Conservation (phyloP, 2,329 filamentous ascomycete genomes). For the Sporothrix dimorphospora region DNA sequence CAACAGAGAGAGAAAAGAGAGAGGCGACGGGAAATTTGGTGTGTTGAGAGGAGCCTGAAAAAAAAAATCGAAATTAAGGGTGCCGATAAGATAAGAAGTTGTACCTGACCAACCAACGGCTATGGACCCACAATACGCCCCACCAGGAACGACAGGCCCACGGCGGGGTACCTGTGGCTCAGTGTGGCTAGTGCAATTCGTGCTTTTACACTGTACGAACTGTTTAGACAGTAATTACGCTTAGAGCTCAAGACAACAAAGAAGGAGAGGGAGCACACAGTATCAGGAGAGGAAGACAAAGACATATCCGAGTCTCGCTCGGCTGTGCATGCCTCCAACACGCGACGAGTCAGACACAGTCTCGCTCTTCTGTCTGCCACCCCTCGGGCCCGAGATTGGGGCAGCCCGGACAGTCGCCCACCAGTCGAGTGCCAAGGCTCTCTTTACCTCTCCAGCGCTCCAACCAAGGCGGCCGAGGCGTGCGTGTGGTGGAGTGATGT, state of each 20-base stretch:
- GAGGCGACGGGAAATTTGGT: not conserved
- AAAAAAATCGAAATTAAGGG: slow-evolving; percentile 17
- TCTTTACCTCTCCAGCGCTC: not conserved
- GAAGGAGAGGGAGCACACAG: not conserved
- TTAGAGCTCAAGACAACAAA: not conserved
- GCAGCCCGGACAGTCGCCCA: not conserved
- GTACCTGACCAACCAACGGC: slow-evolving; percentile 10
- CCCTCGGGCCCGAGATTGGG: slow-evolving; percentile 10
- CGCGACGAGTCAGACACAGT: not conserved
- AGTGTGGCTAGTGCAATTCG: not conserved
- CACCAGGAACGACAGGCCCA: not conserved
- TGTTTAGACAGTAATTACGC: no score
- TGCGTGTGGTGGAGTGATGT: not conserved
- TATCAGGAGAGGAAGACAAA: not conserved
- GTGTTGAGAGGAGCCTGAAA: not conserved
- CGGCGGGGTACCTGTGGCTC: slow-evolving; percentile 23
- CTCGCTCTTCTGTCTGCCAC: not conserved
- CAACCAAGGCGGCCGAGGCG: not conserved
- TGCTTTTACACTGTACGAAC: not conserved
- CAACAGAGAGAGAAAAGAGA: no score
- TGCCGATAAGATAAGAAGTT: slow-evolving; percentile 22
- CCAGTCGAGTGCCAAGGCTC: not conserved
- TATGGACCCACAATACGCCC: not conserved
- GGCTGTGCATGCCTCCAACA: slow-evolving; percentile 1
- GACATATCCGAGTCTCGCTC: not conserved